phyloP scores from a whole-genome alignment of 169 alveolate genomes.

The Cryptosporidium sp. region DNA sequence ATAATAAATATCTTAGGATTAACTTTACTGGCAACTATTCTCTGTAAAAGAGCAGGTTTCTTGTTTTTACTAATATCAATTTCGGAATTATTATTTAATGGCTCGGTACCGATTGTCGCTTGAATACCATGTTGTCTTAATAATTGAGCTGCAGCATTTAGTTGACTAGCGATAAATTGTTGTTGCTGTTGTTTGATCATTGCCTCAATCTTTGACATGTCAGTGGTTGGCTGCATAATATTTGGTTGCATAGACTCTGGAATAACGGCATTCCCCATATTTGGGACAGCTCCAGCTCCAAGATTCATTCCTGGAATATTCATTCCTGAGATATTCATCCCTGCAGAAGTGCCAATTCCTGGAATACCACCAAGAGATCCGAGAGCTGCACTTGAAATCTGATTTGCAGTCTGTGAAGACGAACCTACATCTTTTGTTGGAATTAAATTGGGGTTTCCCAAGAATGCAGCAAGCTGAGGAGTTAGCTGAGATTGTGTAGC shows the following conservation, averaged over 20 bases:
- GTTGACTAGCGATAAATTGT: conserved; percentile 29
- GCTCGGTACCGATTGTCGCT: conserved; percentile 66
- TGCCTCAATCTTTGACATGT: conserved; percentile 34
- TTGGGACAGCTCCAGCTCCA: conserved; percentile 5
- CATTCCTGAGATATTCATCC: not conserved
- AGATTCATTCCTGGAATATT: not conserved
- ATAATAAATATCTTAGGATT: conserved; percentile 54
- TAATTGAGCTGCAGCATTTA: conserved; percentile 65
- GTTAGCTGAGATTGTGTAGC: conserved; percentile 32
- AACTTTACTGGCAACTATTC: conserved; percentile 61
- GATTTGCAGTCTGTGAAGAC: not conserved
- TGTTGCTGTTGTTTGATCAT: conserved; percentile 63
- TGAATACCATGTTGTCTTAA: conserved; percentile 74
- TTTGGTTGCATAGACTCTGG: not conserved
- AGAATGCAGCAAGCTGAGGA: conserved; percentile 66
- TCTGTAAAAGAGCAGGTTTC: conserved; percentile 53
- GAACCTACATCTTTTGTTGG: conserved; percentile 26
- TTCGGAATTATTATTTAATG: conserved; percentile 13
- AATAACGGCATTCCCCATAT: not conserved
- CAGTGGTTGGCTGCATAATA: conserved; percentile 5
- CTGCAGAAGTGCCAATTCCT: not conserved
- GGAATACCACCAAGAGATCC: conserved; percentile 19
- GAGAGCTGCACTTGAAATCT: not conserved
- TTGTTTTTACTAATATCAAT: conserved; percentile 8
- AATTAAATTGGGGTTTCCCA: conserved; percentile 64